Base-by-base conservation (phyloP, 176 grass and related monocot species). In the Poa pratensis region DNA sequence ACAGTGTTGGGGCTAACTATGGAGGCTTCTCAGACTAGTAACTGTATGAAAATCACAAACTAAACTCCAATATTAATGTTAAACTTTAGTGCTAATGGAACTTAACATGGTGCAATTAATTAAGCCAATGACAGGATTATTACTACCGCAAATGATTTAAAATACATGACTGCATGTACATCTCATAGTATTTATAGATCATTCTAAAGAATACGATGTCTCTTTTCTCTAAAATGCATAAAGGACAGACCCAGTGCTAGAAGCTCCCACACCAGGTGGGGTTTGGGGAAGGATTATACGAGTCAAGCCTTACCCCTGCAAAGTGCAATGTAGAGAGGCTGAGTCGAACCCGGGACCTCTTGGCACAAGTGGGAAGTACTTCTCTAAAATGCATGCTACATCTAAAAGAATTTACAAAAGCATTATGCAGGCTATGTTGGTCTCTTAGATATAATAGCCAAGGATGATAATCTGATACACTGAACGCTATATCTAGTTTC, bases 191-290 rank as follows among this genome's bases (percentile, higher is more conserved):
- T 60, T 23, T 69, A 12, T 60, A 80, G 12, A 79, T 26, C 19
- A 73, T 71, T 86, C 46, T 30, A 17, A 35, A 85, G 63, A 28
- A 59, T 30, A 9, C 20, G 72, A 30, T 75, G 16, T 61, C 18
- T 75, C 3, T 64, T n/a, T n/a, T 13, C 26, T 64, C 61, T 34
- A 66, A 66, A 17, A 65, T 65, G 61, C 60, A 63, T 28, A 58
- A 39, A 58, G 52, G 9, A 40, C 39, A 40, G 39, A 40, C 39
- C 39, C 39, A 40, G 39, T 40, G 39, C 39, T 40, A 40, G 39
- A 40, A 40, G 39, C 39, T 40, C 39, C 39, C 39, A 40, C 39
- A 7, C 39, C 6, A 40, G 39, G 39, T 40, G 39, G 39, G 39
- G 39, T 40, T 7, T 40, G 39, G 39, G 39, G 39, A 40, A 40